Evolutionary conservation across 768 basidiomycete species (phyloP).

Genomic region (Termitomyces bulborhizus): DNA sequence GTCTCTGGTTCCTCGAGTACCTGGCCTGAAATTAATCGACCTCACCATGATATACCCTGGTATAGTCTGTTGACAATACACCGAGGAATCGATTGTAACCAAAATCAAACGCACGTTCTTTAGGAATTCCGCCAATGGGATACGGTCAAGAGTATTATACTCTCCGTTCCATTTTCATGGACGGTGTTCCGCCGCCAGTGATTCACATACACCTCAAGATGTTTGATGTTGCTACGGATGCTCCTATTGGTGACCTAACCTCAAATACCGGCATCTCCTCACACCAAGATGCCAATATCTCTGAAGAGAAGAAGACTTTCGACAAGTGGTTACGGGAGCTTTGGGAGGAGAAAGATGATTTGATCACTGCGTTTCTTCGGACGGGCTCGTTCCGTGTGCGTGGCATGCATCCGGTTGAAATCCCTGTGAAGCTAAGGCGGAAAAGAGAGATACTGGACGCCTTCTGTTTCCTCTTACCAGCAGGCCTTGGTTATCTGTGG

Average conservation of each 20-base stretch:
- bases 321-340: constrained; percentile 76
- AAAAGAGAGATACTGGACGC: constrained; percentile 56
- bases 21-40: constrained; percentile 78
- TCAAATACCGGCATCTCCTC: constrained; percentile 20
- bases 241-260: constrained; percentile 65
- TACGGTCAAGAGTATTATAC: constrained; percentile 91
- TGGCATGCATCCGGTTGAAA: constrained; percentile 29
- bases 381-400: constrained; percentile 37
- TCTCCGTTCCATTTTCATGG: constrained; percentile 80
- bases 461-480: constrained; percentile 67
- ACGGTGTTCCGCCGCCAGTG: constrained; percentile 73
- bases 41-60: constrained; percentile 91
- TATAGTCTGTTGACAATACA: constrained; percentile 16
- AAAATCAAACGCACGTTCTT: not conserved
- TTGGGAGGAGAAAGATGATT: constrained; percentile 83
- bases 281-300: constrained; percentile 40
- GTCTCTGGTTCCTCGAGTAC: constrained; percentile 72
- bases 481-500: constrained; percentile 43
- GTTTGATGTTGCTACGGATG: constrained; percentile 58
- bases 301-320: constrained; percentile 61
- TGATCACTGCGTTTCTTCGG: constrained; percentile 62
- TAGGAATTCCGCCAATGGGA: constrained; percentile 70
- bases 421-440: constrained; percentile 54
- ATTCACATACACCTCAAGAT: constrained; percentile 85
- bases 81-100: not conserved